Conservation (phyloP, 306 rosid species). For the Rosa multiflora region DNA sequence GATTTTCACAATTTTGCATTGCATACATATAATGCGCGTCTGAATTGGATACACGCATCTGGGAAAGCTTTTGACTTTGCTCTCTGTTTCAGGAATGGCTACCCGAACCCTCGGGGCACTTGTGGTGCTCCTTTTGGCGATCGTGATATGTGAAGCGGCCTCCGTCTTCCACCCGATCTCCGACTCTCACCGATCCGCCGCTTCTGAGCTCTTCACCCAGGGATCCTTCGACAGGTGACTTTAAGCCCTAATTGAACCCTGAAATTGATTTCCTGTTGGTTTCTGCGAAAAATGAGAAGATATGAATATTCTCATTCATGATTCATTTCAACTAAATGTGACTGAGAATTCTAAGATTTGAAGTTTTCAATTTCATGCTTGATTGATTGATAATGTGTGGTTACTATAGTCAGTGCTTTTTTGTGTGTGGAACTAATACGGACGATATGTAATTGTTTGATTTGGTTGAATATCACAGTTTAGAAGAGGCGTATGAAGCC, state of each 20-base stretch:
- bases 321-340: not conserved
- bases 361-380: not conserved
- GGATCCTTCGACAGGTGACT: slow-evolving; percentile 66
- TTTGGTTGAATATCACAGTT: slow-evolving; percentile 45
- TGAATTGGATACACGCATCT: slow-evolving; percentile 1
- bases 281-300: not conserved
- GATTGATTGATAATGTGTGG: not conserved
- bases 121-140: slow-evolving; percentile 50
- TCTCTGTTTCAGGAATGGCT: slow-evolving; percentile 66
- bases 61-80: slow-evolving; percentile 20
- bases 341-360: not conserved
- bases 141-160: slow-evolving; percentile 57
- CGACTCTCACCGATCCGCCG: slow-evolving; percentile 79
- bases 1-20: not conserved
- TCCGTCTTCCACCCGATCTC: slow-evolving; percentile 61
- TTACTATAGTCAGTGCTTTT: not conserved
- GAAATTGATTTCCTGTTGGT: not conserved
- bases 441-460: slow-evolving; percentile 16
- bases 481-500: slow-evolving; percentile 80
- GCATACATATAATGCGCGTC: not conserved
- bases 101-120: slow-evolving; percentile 48
- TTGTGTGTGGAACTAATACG: not conserved
- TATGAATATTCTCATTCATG: not conserved
- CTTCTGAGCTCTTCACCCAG: slow-evolving; percentile 56
- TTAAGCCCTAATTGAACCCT: not conserved